phyloP scores from a whole-genome alignment of 805 yeast genomes.

The Danielia oregonensis region DNA sequence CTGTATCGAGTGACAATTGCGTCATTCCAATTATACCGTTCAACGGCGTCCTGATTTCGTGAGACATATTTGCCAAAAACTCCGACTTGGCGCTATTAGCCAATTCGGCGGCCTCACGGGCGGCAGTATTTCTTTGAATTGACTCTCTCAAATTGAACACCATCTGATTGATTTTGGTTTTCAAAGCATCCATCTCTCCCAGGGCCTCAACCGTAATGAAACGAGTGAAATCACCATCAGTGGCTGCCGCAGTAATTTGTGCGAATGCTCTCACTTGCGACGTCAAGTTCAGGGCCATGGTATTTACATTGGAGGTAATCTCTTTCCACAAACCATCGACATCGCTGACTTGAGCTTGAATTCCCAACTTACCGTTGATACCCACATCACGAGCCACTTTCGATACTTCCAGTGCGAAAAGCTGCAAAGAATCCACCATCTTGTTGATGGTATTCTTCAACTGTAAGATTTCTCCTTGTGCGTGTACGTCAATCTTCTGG shows the following conservation, averaged over 20 bases:
- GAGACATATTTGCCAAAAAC: constrained; percentile 82
- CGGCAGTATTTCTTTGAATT: constrained; percentile 87
- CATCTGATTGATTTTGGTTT: constrained; percentile 53
- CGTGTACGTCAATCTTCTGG: constrained; percentile 83
- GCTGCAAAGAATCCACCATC: constrained; percentile 88
- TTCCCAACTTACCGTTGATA: constrained; percentile 88
- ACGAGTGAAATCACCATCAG: constrained; percentile 89
- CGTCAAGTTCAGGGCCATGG: constrained; percentile 91
- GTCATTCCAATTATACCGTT: constrained; percentile 94
- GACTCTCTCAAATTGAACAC: constrained; percentile 83
- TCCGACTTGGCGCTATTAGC: constrained; percentile 89
- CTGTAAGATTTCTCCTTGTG: constrained; percentile 86
- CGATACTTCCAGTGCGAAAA: constrained; percentile 84
- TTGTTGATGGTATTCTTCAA: constrained; percentile 82
- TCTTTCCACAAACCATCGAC: constrained; percentile 92
- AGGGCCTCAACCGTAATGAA: constrained; percentile 88
- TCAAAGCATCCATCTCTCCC: constrained; percentile 82
- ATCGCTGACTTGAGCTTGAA: constrained; percentile 86
- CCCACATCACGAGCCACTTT: constrained; percentile 92
- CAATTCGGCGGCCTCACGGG: constrained; percentile 90
- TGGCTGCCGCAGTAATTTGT: constrained; percentile 90
- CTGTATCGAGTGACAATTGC: constrained; percentile 82
- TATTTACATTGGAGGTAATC: constrained; percentile 85
- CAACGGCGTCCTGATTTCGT: constrained; percentile 86
- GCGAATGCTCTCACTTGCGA: constrained; percentile 93